Evolutionary conservation across 305 asterid species (phyloP).

Genomic region (Fraxinus paxiana): DNA sequence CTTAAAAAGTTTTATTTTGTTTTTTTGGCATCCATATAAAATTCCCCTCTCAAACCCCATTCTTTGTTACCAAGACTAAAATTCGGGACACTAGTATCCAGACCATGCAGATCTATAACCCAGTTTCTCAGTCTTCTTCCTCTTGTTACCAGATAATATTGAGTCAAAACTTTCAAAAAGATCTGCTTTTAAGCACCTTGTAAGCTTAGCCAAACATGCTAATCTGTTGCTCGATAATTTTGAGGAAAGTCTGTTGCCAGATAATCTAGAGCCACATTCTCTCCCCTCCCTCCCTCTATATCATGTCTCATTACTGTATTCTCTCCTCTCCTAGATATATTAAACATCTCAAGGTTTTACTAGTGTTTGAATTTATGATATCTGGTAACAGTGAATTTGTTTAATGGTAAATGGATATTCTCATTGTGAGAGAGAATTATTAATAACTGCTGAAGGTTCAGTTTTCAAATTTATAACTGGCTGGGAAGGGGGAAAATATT

Average conservation of each 20-base stretch:
- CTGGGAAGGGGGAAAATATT: not conserved
- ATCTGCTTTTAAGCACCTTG: not conserved
- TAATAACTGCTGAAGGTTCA: not conserved
- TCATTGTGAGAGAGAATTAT: not conserved
- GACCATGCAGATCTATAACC: not conserved
- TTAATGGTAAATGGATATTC: not conserved
- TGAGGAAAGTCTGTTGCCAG: not conserved
- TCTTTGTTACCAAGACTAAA: not conserved
- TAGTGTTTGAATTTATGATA: not conserved
- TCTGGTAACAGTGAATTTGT: not conserved
- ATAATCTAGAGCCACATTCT: not conserved
- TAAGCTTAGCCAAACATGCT: not conserved
- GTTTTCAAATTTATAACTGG: not conserved
- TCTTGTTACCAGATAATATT: not conserved
- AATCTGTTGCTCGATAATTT: not conserved
- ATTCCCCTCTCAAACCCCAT: not conserved
- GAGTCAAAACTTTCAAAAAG: not conserved
- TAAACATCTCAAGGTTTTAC: not conserved
- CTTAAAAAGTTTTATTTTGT: not conserved
- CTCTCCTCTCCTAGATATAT: not conserved
- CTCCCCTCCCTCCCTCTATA: not conserved
- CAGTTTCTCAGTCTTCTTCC: not conserved
- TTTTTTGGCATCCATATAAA: not conserved
- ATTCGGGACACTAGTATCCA: not conserved
- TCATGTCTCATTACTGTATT: not conserved